Conservation (phyloP, 1,284 basidiomycete species). For the Trichosporon ovoides region DNA sequence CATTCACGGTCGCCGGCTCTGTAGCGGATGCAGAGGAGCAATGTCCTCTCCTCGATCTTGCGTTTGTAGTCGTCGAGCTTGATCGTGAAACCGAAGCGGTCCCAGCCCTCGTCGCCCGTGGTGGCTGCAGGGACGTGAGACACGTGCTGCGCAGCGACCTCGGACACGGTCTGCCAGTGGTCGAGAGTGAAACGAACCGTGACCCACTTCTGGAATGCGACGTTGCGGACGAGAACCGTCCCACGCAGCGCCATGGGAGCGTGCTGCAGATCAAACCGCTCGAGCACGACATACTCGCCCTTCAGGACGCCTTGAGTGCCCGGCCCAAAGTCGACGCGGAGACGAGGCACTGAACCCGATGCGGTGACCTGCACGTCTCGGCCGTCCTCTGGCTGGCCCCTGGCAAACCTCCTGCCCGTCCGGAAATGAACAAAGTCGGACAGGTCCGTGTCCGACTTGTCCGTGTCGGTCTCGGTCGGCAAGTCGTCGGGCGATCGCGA, state of each 20-base stretch:
- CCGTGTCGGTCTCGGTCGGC: constrained; percentile 44
- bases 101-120: constrained; percentile 49
- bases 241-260: constrained; percentile 47
- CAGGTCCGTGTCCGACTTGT: constrained; percentile 40
- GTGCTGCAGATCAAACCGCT: constrained; percentile 39
- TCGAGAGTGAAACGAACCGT: constrained; percentile 55
- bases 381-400: constrained; percentile 16
- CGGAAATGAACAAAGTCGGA: constrained; percentile 47
- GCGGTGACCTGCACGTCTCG: constrained; percentile 35
- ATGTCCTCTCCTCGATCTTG: constrained; percentile 59
- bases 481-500: constrained; percentile 40
- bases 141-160: constrained; percentile 50
- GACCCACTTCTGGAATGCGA: constrained; percentile 55
- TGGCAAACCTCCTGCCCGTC: constrained; percentile 37
- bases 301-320: constrained; percentile 33
- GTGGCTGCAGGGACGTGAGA: constrained; percentile 46
- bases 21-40: constrained; percentile 65
- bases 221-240: constrained; percentile 52
- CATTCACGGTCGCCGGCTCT: constrained; percentile 48
- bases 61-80: constrained; percentile 68
- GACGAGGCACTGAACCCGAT: constrained; percentile 39
- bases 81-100: constrained; percentile 55
- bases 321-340: constrained; percentile 45
- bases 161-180: constrained; percentile 56
- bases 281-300: constrained; percentile 44